Percentiles rank a stretch among this genome's conserved stretches.
Evolutionary conservation across 108 stramenopile genomes (phyloP).

Genomic region (Fragilaria radians): DNA sequence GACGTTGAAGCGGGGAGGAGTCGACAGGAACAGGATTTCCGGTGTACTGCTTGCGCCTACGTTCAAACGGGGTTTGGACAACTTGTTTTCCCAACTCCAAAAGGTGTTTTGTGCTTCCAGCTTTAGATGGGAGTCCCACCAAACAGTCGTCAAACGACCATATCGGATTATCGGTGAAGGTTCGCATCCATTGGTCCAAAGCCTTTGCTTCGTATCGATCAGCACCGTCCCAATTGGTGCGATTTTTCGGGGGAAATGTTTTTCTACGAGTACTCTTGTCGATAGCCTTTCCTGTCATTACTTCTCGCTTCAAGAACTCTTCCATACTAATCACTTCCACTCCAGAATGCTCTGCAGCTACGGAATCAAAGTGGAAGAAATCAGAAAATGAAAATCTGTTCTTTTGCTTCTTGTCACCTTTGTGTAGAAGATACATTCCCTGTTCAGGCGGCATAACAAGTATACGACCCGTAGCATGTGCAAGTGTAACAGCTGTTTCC

Average conservation of each 20-base stretch:
- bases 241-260: constrained; percentile 9
- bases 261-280: constrained; percentile 14
- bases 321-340: constrained; percentile 79
- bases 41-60: constrained; percentile 26
- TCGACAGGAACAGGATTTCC: constrained; percentile 59
- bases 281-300: constrained; percentile 32
- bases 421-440: constrained; percentile 53
- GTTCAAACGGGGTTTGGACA: neutral
- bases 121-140: constrained; percentile 4
- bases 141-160: constrained; percentile 47
- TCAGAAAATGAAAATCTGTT: constrained; percentile 61
- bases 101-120: neutral
- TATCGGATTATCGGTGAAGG: constrained; percentile 24
- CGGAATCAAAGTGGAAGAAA: constrained; percentile 70
- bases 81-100: neutral
- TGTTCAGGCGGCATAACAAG: constrained; percentile 87
- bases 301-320: constrained; percentile 72
- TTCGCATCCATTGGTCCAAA: constrained; percentile 42
- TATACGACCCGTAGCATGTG: constrained; percentile 84
- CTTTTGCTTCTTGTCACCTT: constrained; percentile 29
- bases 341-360: constrained; percentile 57
- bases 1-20: constrained; percentile 38
- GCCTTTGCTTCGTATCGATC: constrained; percentile 23
- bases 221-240: constrained; percentile 24
- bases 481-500: constrained; percentile 84